phyloP scores from a whole-genome alignment of 2,329 filamentous ascomycete genomes.

The Ophiobolus disseminans region DNA sequence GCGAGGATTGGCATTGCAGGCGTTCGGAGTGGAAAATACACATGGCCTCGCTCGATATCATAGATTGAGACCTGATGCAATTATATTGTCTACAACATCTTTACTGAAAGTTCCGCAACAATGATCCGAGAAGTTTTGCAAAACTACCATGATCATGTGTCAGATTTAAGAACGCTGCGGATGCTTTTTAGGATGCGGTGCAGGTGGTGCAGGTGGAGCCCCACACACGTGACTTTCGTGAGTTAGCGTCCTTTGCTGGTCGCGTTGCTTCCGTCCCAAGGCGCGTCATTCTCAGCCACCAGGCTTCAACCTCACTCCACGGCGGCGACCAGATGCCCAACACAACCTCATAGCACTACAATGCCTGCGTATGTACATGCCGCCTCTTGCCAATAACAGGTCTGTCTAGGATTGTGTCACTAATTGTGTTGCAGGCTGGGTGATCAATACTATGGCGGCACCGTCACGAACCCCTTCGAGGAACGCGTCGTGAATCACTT shows the following conservation, averaged over 20 bases:
- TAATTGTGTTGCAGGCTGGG: conserved; percentile 42
- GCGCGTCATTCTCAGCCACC: conserved; percentile 43
- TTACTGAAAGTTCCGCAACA: too few relatives aligned
- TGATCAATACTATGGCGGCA: conserved; percentile 46
- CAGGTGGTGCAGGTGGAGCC: neutral
- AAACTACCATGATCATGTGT: too few relatives aligned
- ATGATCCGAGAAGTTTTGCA: too few relatives aligned
- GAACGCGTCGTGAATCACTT: conserved; percentile 79
- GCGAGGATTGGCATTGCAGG: conserved; percentile 20
- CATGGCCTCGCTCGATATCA: neutral
- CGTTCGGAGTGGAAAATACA: conserved; percentile 10
- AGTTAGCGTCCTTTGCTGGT: conserved; percentile 15
- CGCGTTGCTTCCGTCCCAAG: conserved; percentile 30
- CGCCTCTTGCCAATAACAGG: neutral
- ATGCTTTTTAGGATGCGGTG: too few relatives aligned
- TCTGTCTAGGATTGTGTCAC: neutral
- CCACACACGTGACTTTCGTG: conserved; percentile 17
- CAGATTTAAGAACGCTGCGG: neutral
- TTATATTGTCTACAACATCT: neutral
- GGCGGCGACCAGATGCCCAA: conserved; percentile 33
- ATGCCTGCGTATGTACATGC: conserved; percentile 46
- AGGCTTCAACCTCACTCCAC: conserved; percentile 31
- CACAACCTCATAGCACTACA: conserved; percentile 23
- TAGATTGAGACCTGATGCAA: neutral
- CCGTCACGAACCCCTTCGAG: conserved; percentile 78